Evolutionary conservation across 2,329 filamentous ascomycete genomes (phyloP), one percentile per base, ranked within the genome.

Genomic region (Metarhizium anisopliae): DNA sequence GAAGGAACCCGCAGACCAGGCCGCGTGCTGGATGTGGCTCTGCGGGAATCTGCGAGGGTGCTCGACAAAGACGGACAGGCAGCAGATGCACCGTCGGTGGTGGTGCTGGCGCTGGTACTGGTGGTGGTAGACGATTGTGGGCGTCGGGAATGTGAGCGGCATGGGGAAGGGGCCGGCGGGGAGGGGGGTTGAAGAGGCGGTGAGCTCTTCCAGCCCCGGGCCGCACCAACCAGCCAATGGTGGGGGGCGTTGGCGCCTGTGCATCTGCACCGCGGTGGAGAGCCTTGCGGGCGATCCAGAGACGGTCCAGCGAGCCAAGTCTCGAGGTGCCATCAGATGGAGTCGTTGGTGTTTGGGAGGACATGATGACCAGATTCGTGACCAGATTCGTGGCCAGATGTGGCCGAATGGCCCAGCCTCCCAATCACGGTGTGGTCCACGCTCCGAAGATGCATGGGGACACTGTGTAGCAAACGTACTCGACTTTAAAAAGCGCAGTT

Each of bases 151-250:
- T 50, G 52, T 55, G 49, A 57, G 53, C 55, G 50, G 49, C 51
- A 58, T 55, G 56, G 52, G 56, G 58, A 52, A 50, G 52, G 32
- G 53, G 47, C 63, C 50, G 50, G 53, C 51, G 53, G 59, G 55
- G 61, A 55, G 64, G 64, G 35, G 62, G 60, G 58, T 59, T 60
- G 62, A 71, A 71, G 69, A 71, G 69, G 69, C 69, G 69, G 69
- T 71, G 69, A 71, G 70, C 66, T 60, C 57, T 58, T 59, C 66
- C 66, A 68, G 67, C 66, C 64, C 67, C 62, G 62, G 63, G 50
- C 66, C 65, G 64, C 64, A 60, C 65, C 53, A 57, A 59, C 63
- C 63, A 67, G 67, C 69, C 69, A 72, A 72, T 72, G 57, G 63
- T 60, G 58, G 60, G 47, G 50, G 64, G 60, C 65, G 29, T 67